Base-by-base conservation (phyloP, 768 basidiomycete species). In the Lactarius tabidus region DNA sequence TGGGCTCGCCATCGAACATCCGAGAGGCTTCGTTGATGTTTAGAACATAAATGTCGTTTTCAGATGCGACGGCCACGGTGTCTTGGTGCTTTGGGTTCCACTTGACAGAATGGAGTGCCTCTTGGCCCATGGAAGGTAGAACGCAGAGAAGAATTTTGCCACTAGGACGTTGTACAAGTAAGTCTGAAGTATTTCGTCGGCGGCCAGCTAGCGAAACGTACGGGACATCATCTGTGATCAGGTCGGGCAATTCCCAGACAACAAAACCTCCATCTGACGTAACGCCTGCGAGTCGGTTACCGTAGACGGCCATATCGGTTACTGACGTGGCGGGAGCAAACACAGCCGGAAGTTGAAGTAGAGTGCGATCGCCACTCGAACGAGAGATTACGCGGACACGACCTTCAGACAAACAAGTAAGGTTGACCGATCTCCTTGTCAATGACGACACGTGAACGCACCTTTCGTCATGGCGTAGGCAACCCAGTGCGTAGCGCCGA, bases 391-490 rank as follows among this genome's bases (percentile, higher is more conserved):
- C 89, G 52, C 92, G 89, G 58, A 94, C 89, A 65, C 92, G 91
- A 65, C 89, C 88, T 86, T 66, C 45, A 36, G 38, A 59, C 36
- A 65, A 38, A 38, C 2, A 29, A 35, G 33, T 61, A 20, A 64
- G 23, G 8, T 17, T 4, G 12, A 29, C 20, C 15, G 26, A 29
- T 14, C 35, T 57, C 26, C 29, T 31, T 31, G 29, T 38, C 17
- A 6, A 26, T 33, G 57, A 23, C 23, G 28, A 39, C 8, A 29
- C 31, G 43, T 20, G 36, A 57, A 45, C 72, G 12, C 66, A 85
- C 89, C 90, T 78, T 88, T 85, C 6, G 89, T 93, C 92, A 94
- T 94, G 29, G 91, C 92, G 71, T 94, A 93, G 18, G 92, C 92
- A 64, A 94, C 92, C 90, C 92, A 94, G 72, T 91, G 89, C 6